Percentiles rank a stretch among this genome's conserved stretches.
These are phyloP conservation scores for Agaricus blazei DNA, from an alignment of 768 basidiomycete genomes.

Conservation along the genomic window DNA sequence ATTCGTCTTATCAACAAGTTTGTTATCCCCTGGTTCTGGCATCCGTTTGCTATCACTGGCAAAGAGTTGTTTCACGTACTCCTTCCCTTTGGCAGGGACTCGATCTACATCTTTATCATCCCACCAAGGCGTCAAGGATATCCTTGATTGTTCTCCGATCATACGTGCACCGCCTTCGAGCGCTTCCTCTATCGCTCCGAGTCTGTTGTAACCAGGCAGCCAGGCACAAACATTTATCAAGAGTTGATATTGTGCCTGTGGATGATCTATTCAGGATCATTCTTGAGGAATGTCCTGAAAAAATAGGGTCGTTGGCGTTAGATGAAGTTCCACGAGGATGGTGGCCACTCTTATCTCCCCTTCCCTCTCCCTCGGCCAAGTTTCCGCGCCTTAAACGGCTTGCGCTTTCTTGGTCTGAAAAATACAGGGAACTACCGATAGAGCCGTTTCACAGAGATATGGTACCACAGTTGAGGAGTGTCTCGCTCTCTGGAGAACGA, in stretches of 20 bases:
- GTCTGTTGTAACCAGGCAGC: not conserved
- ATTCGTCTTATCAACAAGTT: not conserved
- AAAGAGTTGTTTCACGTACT: not conserved
- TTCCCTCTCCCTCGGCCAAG: not conserved
- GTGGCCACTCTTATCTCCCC: not conserved
- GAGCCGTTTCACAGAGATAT: not conserved
- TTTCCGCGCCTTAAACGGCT: not conserved
- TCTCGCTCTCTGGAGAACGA: not conserved
- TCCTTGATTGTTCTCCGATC: not conserved
- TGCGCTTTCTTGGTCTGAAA: not conserved
- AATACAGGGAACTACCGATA: not conserved
- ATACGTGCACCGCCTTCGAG: not conserved
- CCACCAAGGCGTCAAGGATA: not conserved
- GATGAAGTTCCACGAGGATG: not conserved
- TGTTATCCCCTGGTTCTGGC: not conserved
- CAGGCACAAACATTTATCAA: not conserved
- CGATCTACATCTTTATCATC: not conserved
- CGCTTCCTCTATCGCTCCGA: not conserved
- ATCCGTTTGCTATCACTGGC: not conserved
- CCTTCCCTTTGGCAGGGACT: not conserved
- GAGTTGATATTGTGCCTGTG: not conserved
- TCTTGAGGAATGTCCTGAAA: not conserved
- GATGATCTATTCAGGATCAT: not conserved
- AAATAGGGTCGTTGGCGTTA: not conserved
- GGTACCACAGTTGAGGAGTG: not conserved